phyloP scores from a whole-genome alignment of 495 filamentous ascomycete species.

The Tirmania nivea region DNA sequence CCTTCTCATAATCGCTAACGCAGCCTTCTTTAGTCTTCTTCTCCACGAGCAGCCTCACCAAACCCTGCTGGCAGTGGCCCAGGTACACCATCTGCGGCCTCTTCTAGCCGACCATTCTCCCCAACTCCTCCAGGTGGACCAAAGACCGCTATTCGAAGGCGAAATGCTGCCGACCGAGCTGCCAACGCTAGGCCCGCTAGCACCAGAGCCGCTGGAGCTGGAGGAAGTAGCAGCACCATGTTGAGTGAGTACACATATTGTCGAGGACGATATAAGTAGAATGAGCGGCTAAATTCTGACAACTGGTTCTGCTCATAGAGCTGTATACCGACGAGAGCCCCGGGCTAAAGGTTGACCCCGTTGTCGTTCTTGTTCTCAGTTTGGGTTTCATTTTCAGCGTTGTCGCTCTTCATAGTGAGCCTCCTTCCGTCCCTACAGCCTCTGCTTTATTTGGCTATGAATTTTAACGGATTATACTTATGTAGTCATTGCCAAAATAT shows the following conservation, averaged over 20 bases:
- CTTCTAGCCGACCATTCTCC: slow-evolving; percentile 55
- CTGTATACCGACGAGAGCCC: slow-evolving; percentile 98
- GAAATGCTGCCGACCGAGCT: slow-evolving; percentile 86
- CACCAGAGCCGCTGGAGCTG: slow-evolving; percentile 81
- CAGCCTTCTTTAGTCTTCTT: slow-evolving; percentile 28
- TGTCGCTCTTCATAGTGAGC: slow-evolving; percentile 83
- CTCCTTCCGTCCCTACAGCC: not conserved
- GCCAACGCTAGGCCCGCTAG: slow-evolving; percentile 78
- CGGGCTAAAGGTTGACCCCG: slow-evolving; percentile 87
- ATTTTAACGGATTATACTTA: too few relatives aligned
- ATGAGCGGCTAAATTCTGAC: too few relatives aligned
- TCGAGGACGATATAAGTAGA: too few relatives aligned
- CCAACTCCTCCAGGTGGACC: slow-evolving; percentile 84
- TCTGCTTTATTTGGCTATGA: not conserved
- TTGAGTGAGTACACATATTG: slow-evolving; percentile 38
- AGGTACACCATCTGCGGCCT: slow-evolving; percentile 35
- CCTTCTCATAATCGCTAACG: too few relatives aligned
- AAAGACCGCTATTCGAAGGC: slow-evolving; percentile 77
- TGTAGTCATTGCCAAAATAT: not conserved
- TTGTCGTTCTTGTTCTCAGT: slow-evolving; percentile 82
- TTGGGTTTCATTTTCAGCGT: slow-evolving; percentile 97
- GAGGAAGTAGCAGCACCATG: slow-evolving; percentile 94
- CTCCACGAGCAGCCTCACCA: slow-evolving; percentile 51
- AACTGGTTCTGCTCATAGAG: slow-evolving; percentile 23
- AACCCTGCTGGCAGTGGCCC: slow-evolving; percentile 21